Base-by-base conservation (phyloP, 202 grass and related monocot species). In the Panicum hallii region DNA sequence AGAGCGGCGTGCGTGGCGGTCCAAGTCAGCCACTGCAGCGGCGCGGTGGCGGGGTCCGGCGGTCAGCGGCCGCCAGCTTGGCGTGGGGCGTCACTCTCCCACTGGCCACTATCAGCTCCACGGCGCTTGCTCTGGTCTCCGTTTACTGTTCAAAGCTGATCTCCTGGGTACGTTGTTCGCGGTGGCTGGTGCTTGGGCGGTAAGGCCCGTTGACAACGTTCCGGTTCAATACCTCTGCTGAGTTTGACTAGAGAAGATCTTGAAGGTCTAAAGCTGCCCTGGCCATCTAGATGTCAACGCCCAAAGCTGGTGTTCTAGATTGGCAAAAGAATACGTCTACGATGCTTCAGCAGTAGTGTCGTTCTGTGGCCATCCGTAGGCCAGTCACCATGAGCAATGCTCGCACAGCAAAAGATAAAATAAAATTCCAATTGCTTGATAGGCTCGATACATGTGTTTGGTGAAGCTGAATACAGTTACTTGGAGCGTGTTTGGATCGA, bases 1-100 rank as follows among this genome's bases (percentile, higher is more conserved):
- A 34, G 5, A 0, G 41, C 63, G 34, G 38, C 38, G 23, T 46
- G 52, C 67, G 52, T 60, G 78, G 47, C 70, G 46, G 60, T 49
- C 76, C 76, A 6, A 79, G 60, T 79, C 44, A 79, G 76, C 49
- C 8, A 41, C 72, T 54, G 11, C 19, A 50, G 50, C 50, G 72
- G 49, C 11, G 50, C 32, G 72, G 72, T 53, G 17, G 71, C 5
- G 32, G 71, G 72, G 32, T 52, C 47, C 50, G 49, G 5, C 9
- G 17, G 15, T 55, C 72, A 54, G 71, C 16, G 49, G 13, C 32
- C 1, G 38, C 65, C 15, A 20, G 10, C 7, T 67, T 67, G 16
- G 14, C 36, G 4, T 63, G 38, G 38, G 32, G 50, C 57, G 72
- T 77, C 74, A 77, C 74, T 23, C 20, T 28, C 30, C 14, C 54